Evolutionary conservation across 2,329 filamentous ascomycete species (phyloP).

Genomic region (Aureobasidium sp.): DNA sequence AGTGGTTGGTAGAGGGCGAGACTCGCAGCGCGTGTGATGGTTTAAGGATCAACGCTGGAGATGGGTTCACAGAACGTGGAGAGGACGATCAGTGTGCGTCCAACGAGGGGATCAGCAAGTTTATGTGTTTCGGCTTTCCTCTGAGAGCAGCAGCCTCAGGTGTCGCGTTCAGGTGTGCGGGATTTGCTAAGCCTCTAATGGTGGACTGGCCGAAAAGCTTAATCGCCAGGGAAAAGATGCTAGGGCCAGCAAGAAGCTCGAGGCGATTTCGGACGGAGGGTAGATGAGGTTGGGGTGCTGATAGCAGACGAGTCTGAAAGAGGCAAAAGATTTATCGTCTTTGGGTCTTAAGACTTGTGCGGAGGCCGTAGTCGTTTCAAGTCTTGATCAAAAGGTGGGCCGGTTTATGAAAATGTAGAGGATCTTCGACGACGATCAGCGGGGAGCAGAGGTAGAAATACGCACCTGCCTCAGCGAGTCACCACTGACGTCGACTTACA

Average conservation of each 20-base stretch:
- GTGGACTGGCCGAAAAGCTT: conserved; percentile 6
- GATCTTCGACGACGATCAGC: conserved; percentile 10
- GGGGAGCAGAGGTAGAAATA: conserved; percentile 12
- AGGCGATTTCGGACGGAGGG: conserved; percentile 9
- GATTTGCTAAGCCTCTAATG: conserved; percentile 2
- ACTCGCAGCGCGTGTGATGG: conserved; percentile 2
- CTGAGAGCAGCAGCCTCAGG: background rate
- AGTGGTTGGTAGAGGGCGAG: conserved; percentile 4
- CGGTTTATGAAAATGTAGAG: conserved; percentile 4
- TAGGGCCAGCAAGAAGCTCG: conserved; percentile 2
- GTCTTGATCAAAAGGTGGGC: conserved; percentile 9
- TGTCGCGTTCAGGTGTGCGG: conserved; percentile 3
- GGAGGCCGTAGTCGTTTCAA: conserved; percentile 10
- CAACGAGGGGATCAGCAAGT: conserved; percentile 41
- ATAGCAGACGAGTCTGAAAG: conserved; percentile 4
- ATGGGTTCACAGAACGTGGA: conserved; percentile 34
- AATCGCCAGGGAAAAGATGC: background rate
- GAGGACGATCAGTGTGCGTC: conserved; percentile 36
- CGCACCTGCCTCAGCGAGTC: conserved; percentile 2
- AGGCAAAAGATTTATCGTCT: conserved; percentile 4
- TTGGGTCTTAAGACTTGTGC: conserved; percentile 1
- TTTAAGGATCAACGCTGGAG: conserved; percentile 20
- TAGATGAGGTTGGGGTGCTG: conserved; percentile 4
- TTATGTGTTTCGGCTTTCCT: conserved; percentile 23
- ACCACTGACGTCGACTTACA: conserved; percentile 10